These are phyloP conservation scores for Ophiostoma pallidulum DNA, from an alignment of 2,329 filamentous ascomycete species.

Conservation along the genomic window DNA sequence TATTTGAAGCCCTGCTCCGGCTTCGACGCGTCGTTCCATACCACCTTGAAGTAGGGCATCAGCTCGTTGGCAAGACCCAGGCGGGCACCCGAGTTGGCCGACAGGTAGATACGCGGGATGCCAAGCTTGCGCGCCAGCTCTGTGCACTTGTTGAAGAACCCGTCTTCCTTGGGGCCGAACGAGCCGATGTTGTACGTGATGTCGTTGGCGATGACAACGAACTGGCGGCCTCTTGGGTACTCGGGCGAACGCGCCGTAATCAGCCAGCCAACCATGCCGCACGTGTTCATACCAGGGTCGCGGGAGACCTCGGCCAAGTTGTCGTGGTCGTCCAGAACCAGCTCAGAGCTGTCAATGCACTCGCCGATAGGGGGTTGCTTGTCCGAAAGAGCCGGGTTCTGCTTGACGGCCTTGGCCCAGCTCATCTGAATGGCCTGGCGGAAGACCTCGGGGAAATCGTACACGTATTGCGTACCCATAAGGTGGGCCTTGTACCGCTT, in stretches of 20 bases:
- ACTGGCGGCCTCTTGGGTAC: conserved; percentile 84
- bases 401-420: conserved; percentile 69
- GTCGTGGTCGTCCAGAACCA: conserved; percentile 90
- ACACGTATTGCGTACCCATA: conserved; percentile 98
- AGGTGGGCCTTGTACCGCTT: conserved; percentile 99
- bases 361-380: conserved; percentile 80
- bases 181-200: conserved; percentile 99
- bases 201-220: conserved; percentile 96
- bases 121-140: conserved; percentile 85
- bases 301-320: conserved; percentile 87
- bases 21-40: conserved; percentile 78
- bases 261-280: conserved; percentile 98
- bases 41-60: conserved; percentile 93
- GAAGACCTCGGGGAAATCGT: conserved; percentile 99
- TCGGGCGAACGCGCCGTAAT: conserved; percentile 91
- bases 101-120: conserved; percentile 94
- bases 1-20: conserved; percentile 93
- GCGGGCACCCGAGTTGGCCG: conserved; percentile 96
- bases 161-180: conserved; percentile 92
- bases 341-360: conserved; percentile 87
- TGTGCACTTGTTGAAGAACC: conserved; percentile 98
- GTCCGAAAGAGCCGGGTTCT: conserved; percentile 62
- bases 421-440: conserved; percentile 93
- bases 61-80: conserved; percentile 95
- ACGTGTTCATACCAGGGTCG: conserved; percentile 88